Conservation (phyloP, 2,329 filamentous ascomycete genomes). For the Penicillium sp. region DNA sequence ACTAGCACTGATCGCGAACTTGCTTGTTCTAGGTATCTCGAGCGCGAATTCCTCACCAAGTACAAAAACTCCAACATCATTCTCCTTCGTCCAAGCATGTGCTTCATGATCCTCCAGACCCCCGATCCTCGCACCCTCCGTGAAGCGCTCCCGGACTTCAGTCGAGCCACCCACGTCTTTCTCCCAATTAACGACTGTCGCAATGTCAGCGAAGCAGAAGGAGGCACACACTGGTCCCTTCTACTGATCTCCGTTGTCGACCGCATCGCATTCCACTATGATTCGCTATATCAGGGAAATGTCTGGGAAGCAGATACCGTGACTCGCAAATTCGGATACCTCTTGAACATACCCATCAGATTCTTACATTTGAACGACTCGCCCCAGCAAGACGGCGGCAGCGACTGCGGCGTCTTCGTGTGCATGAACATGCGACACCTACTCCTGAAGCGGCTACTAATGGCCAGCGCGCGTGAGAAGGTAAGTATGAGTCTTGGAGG, state of each 20-base stretch:
- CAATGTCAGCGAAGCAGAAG: conserved; percentile 73
- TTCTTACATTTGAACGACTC: conserved; percentile 81
- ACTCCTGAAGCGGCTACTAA: conserved; percentile 76
- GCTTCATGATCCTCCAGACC: conserved; percentile 81
- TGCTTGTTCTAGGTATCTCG: conserved; percentile 60
- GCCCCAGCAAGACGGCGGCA: conserved; percentile 87
- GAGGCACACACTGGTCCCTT: conserved; percentile 90
- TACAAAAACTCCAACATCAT: conserved; percentile 83
- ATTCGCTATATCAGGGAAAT: conserved; percentile 76
- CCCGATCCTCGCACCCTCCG: conserved; percentile 55
- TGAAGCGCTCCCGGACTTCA: conserved; percentile 75
- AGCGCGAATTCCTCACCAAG: conserved; percentile 76
- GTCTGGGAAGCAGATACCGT: conserved; percentile 67
- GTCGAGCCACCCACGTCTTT: conserved; percentile 82
- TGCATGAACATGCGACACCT: conserved; percentile 93
- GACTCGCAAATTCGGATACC: conserved; percentile 62
- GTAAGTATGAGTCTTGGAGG: conserved; percentile 91
- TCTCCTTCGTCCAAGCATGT: conserved; percentile 87
- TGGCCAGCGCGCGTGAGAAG: conserved; percentile 75
- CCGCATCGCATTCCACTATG: conserved; percentile 93
- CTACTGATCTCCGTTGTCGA: conserved; percentile 86
- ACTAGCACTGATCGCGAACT: conserved; percentile 10
- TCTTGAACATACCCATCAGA: conserved; percentile 63
- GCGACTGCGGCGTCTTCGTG: conserved; percentile 93
- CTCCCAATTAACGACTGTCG: conserved; percentile 88